A percentile compares a stretch with the other conserved stretches of the same genome.
phyloP scores from a whole-genome alignment of 768 basidiomycete genomes.

The Chalciporus sphaerocephalus region DNA sequence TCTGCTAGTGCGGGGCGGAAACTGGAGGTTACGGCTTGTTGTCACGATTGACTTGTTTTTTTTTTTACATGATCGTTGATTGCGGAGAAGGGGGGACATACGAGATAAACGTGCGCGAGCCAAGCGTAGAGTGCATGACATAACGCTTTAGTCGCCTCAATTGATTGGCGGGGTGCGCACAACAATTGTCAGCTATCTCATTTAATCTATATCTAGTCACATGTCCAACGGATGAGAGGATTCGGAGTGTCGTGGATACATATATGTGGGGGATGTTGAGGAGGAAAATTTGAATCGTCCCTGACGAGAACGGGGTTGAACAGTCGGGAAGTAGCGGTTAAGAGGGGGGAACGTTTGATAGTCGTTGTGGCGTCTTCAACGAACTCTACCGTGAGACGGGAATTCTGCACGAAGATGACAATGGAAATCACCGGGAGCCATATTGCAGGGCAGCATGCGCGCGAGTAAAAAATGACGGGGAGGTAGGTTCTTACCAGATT shows the following conservation, averaged over 20 bases:
- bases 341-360: not conserved
- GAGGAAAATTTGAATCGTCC: not conserved
- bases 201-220: not conserved
- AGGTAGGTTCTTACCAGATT: conserved; percentile 3
- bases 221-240: not conserved
- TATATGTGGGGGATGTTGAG: not conserved
- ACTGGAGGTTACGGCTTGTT: no score
- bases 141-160: conserved; percentile 7
- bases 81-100: not conserved
- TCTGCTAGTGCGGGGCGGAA: conserved; percentile 4
- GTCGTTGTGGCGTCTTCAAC: conserved; percentile 17
- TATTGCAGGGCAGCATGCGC: conserved; percentile 12
- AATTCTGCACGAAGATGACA: not conserved
- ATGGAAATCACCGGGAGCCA: conserved; percentile 11
- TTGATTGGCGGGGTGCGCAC: not conserved
- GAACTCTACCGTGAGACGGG: not conserved
- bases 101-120: not conserved
- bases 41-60: no score
- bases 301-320: no score
- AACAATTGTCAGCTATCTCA: no score
- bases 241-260: not conserved
- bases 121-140: conserved; percentile 8
- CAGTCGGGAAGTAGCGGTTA: not conserved
- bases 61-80: conserved; percentile 3
- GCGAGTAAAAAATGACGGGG: conserved; percentile 12